Evolutionary conservation across 2,329 filamentous ascomycete species (phyloP).

Genomic region (Daldinia sp.): DNA sequence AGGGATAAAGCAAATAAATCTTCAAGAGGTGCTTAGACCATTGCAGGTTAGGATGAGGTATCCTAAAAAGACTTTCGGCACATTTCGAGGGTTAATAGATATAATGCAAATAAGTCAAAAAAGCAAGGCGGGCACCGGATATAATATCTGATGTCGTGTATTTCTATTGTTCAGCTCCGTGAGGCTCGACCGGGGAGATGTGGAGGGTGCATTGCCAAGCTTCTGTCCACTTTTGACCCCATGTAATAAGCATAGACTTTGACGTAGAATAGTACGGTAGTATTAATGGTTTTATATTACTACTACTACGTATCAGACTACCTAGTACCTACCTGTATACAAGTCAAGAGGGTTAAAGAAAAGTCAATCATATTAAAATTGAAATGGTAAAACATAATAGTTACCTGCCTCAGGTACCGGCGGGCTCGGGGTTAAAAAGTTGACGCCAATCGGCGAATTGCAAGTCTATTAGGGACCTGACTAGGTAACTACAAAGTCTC

Average conservation of each 20-base stretch:
- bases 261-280: not conserved
- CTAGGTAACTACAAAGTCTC: no score
- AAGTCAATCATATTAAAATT: not conserved
- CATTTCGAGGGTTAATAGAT: not conserved
- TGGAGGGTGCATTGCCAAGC: slow-evolving; percentile 22
- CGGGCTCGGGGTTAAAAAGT: slow-evolving; percentile 12
- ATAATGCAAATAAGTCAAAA: not conserved
- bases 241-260: not conserved
- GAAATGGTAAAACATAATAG: not conserved
- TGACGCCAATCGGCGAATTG: slow-evolving; percentile 25
- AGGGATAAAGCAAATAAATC: not conserved
- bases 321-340: no score
- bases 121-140: not conserved
- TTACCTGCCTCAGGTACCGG: not conserved
- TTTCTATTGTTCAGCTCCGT: slow-evolving; percentile 1
- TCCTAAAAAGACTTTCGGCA: not conserved
- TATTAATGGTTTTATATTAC: not conserved
- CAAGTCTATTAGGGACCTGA: slow-evolving; percentile 22
- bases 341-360: no score
- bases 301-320: no score
- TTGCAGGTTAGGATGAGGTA: not conserved
- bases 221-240: not conserved
- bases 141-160: not conserved
- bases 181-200: slow-evolving; percentile 18
- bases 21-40: not conserved